Evolutionary conservation across 306 rosid genomes (phyloP).

Genomic region (Prosopis cineraria): DNA sequence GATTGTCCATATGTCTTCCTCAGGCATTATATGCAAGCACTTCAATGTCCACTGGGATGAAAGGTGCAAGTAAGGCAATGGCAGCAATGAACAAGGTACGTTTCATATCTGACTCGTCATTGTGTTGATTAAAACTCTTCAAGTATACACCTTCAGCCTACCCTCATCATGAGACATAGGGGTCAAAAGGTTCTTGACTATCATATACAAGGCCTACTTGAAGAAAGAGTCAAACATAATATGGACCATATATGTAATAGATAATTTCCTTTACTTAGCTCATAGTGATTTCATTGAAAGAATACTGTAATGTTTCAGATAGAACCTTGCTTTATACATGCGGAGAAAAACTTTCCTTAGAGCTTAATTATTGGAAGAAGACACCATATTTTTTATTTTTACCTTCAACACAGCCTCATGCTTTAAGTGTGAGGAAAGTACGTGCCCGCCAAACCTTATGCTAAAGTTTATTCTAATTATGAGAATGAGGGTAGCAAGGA

Average conservation of each 20-base stretch:
- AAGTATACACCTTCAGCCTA: neutral
- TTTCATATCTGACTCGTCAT: slow-evolving; percentile 11
- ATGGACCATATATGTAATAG: neutral
- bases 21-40: slow-evolving; percentile 96
- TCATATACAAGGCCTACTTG: neutral
- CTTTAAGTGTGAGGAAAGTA: neutral
- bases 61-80: slow-evolving; percentile 99
- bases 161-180: neutral
- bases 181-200: neutral
- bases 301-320: neutral
- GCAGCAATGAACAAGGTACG: slow-evolving; percentile 92
- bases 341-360: neutral
- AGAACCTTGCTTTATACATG: neutral
- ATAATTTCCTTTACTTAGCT: neutral
- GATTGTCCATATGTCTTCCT: slow-evolving; percentile 24
- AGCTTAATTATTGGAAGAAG: neutral
- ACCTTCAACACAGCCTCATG: neutral
- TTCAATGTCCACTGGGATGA: slow-evolving; percentile 95
- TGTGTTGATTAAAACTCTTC: slow-evolving; percentile 4
- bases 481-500: neutral
- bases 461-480: neutral
- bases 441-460: neutral
- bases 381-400: neutral
- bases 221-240: neutral
- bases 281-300: neutral